Evolutionary conservation across 495 filamentous ascomycete species (phyloP).

Genomic region (Parathielavia hyrcaniae): DNA sequence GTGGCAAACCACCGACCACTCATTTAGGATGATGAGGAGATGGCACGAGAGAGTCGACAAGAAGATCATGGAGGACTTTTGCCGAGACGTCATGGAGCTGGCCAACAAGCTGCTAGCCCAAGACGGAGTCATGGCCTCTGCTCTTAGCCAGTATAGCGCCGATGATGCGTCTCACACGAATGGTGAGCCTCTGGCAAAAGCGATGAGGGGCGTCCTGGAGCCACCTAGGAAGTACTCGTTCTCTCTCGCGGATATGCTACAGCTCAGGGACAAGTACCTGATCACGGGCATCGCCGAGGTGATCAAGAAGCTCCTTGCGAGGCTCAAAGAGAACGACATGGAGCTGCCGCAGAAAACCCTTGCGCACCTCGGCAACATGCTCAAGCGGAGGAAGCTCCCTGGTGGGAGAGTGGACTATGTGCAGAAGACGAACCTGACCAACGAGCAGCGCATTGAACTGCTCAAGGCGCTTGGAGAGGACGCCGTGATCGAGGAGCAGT

Average conservation of each 20-base stretch:
- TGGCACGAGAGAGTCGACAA: constrained; percentile 71
- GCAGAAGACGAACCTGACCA: constrained; percentile 64
- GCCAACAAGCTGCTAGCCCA: constrained; percentile 78
- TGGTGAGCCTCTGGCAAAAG: constrained; percentile 38
- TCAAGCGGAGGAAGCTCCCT: constrained; percentile 28
- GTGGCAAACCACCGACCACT: constrained; percentile 70
- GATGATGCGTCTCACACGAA: constrained; percentile 39
- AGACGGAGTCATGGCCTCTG: constrained; percentile 68
- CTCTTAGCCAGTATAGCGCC: constrained; percentile 44
- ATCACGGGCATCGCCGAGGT: constrained; percentile 61
- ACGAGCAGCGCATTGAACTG: constrained; percentile 74
- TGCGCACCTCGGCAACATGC: constrained; percentile 54
- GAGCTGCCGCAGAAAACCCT: constrained; percentile 56
- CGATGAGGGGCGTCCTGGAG: constrained; percentile 51
- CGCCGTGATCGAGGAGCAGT: constrained; percentile 45
- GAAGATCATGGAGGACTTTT: constrained; percentile 78
- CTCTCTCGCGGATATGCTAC: constrained; percentile 72
- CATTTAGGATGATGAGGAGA: constrained; percentile 73
- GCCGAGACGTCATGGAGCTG: constrained; percentile 87
- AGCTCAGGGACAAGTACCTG: constrained; percentile 79
- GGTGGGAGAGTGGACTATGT: constrained; percentile 39
- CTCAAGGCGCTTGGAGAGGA: constrained; percentile 73
- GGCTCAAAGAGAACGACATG: constrained; percentile 64
- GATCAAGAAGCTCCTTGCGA: constrained; percentile 61
- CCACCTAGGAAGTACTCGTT: constrained; percentile 58